phyloP scores from a whole-genome alignment of 2,329 filamentous ascomycete genomes.

The Calonectria pauciramosa region DNA sequence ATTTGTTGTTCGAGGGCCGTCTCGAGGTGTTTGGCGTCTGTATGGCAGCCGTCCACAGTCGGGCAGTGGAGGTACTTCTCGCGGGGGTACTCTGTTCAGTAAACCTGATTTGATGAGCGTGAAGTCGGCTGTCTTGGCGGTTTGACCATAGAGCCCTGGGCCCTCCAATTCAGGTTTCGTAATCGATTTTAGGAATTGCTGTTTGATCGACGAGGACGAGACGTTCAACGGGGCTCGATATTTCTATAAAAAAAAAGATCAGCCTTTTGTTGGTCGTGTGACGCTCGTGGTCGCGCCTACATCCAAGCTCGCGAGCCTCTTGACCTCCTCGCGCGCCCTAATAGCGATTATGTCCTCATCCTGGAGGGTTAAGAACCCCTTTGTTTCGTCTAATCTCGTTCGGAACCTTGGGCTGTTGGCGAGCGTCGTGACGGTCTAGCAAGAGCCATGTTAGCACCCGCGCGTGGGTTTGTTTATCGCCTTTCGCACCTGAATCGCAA shows the following conservation, averaged over 20 bases:
- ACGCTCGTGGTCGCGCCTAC: slow-evolving; percentile 33
- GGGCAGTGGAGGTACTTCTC: background rate
- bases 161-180: background rate
- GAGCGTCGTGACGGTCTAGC: slow-evolving; percentile 42
- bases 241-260: slow-evolving; percentile 15
- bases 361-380: slow-evolving; percentile 30
- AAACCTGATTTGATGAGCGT: background rate
- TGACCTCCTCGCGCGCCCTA: slow-evolving; percentile 37
- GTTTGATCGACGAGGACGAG: background rate
- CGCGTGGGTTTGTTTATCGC: background rate
- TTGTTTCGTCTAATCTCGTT: slow-evolving; percentile 39
- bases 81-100: background rate
- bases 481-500: slow-evolving; percentile 49
- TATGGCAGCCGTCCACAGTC: slow-evolving; percentile 25
- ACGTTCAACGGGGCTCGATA: background rate
- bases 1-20: slow-evolving; percentile 28
- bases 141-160: background rate
- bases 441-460: background rate
- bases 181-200: background rate
- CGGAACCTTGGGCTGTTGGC: slow-evolving; percentile 40
- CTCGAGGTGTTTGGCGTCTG: slow-evolving; percentile 25
- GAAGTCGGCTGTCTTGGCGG: background rate
- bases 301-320: slow-evolving; percentile 33
- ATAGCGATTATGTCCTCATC: slow-evolving; percentile 37
- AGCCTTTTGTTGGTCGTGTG: slow-evolving; percentile 2